Base-by-base conservation (phyloP, 75 land plant species). In the Pinus albicaulis region DNA sequence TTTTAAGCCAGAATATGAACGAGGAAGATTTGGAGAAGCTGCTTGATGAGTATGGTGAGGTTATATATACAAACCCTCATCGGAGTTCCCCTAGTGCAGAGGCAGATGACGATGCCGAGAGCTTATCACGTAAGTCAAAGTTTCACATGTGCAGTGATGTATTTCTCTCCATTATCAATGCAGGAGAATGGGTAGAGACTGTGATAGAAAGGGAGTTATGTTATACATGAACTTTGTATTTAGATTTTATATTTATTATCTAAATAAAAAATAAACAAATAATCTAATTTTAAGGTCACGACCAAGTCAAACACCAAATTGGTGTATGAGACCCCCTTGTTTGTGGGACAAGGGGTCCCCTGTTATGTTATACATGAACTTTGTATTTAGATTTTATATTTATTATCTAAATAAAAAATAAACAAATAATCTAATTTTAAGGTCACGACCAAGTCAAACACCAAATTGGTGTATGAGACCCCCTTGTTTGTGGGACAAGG, bases 31-130 rank as follows among this genome's bases (percentile, higher is more conserved):
- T 80, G 72, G 94, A 96, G 75, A 89, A 86, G 28, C 76, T 96
- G 80, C 85, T 96, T 52, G 80, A 88, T 25, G 91, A 88, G 77
- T 82, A 88, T 77, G 99, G 99, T 36, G 88, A 93, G 75, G 94
- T 94, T 19, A 91, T 96, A 17, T 83, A 59, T 72, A 77, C 59
- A 73, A 86, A 86, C 22, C 81, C 75, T 52, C 84, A 87, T 74
- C 78, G 80, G 34, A 86, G 82, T 77, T 31, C 88, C 58, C 77
- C 84, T 31, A 80, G 74, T 78, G 87, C 84, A 1, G 96, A 87
- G 72, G 80, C 85, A 62, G 89, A 92, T 74, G 98, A 94, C 79
- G 99, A 96, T 83, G 85, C 94, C 20, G 92, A 96, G 81, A 86
- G 98, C 80, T 76, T 96, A 61, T 87, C 99, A 71, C 90, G 99